Conservation (phyloP, 2,329 filamentous ascomycete genomes). For the Fusarium sp. region DNA sequence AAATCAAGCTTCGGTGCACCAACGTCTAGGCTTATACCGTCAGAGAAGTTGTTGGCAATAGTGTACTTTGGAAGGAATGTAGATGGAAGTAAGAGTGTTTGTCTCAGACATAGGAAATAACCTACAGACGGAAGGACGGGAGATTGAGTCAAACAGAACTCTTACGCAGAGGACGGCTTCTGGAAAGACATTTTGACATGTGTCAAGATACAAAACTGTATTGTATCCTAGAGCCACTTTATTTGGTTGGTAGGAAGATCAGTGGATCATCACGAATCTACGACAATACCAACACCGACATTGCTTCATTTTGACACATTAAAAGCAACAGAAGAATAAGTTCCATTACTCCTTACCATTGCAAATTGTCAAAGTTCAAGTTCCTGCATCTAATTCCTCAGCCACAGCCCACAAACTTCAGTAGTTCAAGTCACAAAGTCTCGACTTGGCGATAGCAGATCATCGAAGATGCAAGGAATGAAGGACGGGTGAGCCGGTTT, state of each 20-base stretch:
- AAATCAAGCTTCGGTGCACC: neutral
- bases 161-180: neutral
- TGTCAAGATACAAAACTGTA: neutral
- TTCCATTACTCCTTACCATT: neutral
- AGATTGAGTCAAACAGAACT: neutral
- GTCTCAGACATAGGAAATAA: neutral
- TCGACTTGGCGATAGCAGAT: conserved; percentile 1
- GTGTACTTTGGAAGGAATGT: conserved; percentile 1
- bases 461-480: neutral
- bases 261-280: neutral
- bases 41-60: neutral
- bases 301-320: neutral
- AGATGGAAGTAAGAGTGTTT: neutral
- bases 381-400: neutral
- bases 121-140: neutral
- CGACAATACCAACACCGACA: neutral
- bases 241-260: neutral
- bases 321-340: neutral
- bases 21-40: neutral
- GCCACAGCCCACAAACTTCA: neutral
- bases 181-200: too few species aligned
- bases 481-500: neutral
- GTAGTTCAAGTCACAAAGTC: neutral
- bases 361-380: neutral
- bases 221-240: neutral